phyloP scores from a whole-genome alignment of 2,329 filamentous ascomycete species.

The Colletotrichum phormii region DNA sequence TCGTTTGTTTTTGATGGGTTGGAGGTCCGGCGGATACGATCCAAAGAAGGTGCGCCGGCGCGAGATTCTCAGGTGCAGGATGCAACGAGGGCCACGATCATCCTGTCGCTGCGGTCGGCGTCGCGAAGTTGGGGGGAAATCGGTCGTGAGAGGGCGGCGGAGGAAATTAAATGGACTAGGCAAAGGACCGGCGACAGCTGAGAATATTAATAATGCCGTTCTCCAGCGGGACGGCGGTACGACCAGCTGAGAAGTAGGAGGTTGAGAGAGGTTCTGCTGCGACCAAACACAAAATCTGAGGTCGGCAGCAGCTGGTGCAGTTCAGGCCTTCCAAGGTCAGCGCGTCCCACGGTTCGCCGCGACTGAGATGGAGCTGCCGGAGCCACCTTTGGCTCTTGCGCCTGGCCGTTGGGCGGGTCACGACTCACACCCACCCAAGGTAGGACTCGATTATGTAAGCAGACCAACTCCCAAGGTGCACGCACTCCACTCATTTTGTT shows the following conservation, averaged over 20 bases:
- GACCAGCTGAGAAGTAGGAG: not conserved
- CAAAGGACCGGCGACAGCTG: not conserved
- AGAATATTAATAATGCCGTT: slow-evolving; percentile 1
- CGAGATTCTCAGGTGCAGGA: slow-evolving; percentile 33
- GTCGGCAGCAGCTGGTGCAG: slow-evolving; percentile 28
- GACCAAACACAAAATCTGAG: slow-evolving; percentile 30
- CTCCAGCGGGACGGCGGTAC: not conserved
- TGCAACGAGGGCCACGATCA: slow-evolving; percentile 27
- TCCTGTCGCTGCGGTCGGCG: slow-evolving; percentile 29
- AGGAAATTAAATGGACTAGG: not conserved
- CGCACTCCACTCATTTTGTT: not conserved
- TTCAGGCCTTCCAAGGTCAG: slow-evolving; percentile 30
- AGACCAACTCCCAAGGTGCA: not conserved
- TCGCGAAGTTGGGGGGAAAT: slow-evolving; percentile 15
- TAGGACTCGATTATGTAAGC: slow-evolving; percentile 14
- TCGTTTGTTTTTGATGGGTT: not conserved
- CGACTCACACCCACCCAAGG: not conserved
- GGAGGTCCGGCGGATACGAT: slow-evolving; percentile 13
- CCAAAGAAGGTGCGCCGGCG: slow-evolving; percentile 31
- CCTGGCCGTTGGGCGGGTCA: slow-evolving; percentile 12
- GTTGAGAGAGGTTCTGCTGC: slow-evolving; percentile 10
- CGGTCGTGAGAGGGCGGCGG: slow-evolving; percentile 3
- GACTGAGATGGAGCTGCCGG: slow-evolving; percentile 34
- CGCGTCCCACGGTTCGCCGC: slow-evolving; percentile 35
- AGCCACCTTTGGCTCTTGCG: slow-evolving; percentile 25